Percentiles rank a stretch among this genome's conserved stretches.
Conservation (phyloP, 768 basidiomycete genomes). For the Russula sp. region DNA sequence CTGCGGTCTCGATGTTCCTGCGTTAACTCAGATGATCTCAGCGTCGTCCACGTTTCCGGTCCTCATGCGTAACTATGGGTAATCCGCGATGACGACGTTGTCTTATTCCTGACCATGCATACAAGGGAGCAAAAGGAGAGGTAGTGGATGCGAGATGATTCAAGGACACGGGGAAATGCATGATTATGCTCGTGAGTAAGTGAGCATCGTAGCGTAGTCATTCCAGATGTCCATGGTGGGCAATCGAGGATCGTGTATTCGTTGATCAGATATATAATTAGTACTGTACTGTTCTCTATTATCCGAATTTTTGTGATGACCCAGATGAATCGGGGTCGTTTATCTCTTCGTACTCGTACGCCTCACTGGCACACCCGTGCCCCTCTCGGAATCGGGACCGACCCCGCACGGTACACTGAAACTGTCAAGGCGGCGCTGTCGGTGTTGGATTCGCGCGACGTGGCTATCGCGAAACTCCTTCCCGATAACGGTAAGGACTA, state of each 20-base stretch:
- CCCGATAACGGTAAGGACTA: conserved; percentile 11
- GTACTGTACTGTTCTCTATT: neutral
- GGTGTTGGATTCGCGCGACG: conserved; percentile 13
- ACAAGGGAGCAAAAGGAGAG: neutral
- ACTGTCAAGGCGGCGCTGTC: neutral
- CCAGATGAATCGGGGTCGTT: no score
- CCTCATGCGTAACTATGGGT: conserved; percentile 6
- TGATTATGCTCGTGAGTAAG: neutral
- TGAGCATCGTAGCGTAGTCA: neutral
- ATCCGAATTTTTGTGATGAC: neutral
- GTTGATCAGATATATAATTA: neutral
- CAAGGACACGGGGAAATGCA: neutral
- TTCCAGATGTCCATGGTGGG: no score
- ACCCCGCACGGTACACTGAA: neutral
- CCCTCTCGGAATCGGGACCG: conserved; percentile 6
- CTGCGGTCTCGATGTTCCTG: neutral
- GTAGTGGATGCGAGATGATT: neutral
- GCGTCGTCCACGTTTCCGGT: conserved; percentile 51
- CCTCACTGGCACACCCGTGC: neutral
- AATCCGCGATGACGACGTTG: neutral
- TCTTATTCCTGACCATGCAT: neutral
- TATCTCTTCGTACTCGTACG: neutral
- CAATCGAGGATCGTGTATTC: neutral
- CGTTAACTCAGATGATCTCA: conserved; percentile 23
- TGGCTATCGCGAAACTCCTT: conserved; percentile 3